phyloP scores from a whole-genome alignment of 2,329 filamentous ascomycete species.

The Microcera coccophila region DNA sequence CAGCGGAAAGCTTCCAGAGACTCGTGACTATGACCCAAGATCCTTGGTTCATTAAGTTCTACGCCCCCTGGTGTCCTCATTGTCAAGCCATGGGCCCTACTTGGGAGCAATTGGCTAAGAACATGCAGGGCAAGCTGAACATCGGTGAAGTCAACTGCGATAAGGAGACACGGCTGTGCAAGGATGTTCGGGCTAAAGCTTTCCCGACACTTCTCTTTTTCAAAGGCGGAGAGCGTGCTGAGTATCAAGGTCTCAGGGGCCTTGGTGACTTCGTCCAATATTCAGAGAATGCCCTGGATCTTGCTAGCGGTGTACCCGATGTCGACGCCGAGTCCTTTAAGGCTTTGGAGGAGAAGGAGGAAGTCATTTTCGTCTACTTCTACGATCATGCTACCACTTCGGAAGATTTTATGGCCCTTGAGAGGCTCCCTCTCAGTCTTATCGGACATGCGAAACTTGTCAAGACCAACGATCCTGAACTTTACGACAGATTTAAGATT shows the following conservation, averaged over 20 bases:
- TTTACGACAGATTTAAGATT: constrained; percentile 86
- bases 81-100: constrained; percentile 89
- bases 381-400: constrained; percentile 92
- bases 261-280: constrained; percentile 86
- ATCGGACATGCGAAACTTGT: constrained; percentile 91
- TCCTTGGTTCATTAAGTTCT: constrained; percentile 98
- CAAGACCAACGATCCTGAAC: constrained; percentile 74
- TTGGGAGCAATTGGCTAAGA: constrained; percentile 85
- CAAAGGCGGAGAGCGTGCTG: constrained; percentile 83
- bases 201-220: constrained; percentile 94
- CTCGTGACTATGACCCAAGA: constrained; percentile 83
- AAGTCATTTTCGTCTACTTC: constrained; percentile 96
- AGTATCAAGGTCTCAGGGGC: constrained; percentile 88
- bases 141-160: constrained; percentile 97
- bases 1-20: constrained; percentile 79
- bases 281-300: constrained; percentile 78
- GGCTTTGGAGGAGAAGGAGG: constrained; percentile 83
- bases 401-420: constrained; percentile 86
- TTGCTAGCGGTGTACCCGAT: constrained; percentile 72
- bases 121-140: constrained; percentile 86
- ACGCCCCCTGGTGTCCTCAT: constrained; percentile 94
- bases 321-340: constrained; percentile 74
- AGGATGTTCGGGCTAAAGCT: constrained; percentile 73
- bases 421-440: constrained; percentile 79
- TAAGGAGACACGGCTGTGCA: constrained; percentile 79